Conservation (phyloP, 371 early-diverging fungal genomes). For the Mortierella sp. region DNA sequence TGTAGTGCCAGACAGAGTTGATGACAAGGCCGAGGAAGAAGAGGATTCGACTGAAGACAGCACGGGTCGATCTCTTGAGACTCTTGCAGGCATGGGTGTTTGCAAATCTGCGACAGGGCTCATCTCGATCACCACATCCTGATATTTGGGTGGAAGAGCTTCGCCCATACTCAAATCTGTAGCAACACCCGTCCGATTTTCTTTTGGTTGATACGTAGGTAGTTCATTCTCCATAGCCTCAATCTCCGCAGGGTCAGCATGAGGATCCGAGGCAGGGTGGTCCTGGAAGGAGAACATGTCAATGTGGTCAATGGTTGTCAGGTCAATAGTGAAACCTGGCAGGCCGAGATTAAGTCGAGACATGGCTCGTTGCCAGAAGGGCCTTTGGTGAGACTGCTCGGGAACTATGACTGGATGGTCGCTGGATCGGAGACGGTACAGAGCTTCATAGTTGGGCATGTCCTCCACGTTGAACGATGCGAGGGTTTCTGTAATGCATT, state of each 20-base stretch:
- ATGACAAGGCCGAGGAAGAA: no score
- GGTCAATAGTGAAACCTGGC: conserved; percentile 26
- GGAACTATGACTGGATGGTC: neutral
- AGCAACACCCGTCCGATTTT: neutral
- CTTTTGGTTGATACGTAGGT: conserved; percentile 34
- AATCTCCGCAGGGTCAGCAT: conserved; percentile 33
- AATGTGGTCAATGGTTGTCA: conserved; percentile 44
- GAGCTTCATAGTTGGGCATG: conserved; percentile 37
- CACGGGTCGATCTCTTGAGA: no score
- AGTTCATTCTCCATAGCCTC: conserved; percentile 39
- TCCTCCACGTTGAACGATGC: conserved; percentile 40
- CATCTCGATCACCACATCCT: conserved; percentile 24
- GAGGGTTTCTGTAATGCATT: conserved; percentile 11
- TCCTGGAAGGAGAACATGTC: conserved; percentile 42
- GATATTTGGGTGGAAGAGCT: conserved; percentile 33
- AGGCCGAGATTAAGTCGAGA: conserved; percentile 32
- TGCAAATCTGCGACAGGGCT: no score
- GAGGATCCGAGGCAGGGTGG: conserved; percentile 33
- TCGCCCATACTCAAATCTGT: conserved; percentile 19
- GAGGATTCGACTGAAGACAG: no score
- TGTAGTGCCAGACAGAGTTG: no score
- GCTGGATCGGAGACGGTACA: conserved; percentile 33
- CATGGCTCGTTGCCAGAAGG: conserved; percentile 8
- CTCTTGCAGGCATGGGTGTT: no score
- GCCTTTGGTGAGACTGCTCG: neutral